These are phyloP conservation scores for Paspalum notatum DNA, from an alignment of 176 grass and related monocot genomes.

Conservation along the genomic window DNA sequence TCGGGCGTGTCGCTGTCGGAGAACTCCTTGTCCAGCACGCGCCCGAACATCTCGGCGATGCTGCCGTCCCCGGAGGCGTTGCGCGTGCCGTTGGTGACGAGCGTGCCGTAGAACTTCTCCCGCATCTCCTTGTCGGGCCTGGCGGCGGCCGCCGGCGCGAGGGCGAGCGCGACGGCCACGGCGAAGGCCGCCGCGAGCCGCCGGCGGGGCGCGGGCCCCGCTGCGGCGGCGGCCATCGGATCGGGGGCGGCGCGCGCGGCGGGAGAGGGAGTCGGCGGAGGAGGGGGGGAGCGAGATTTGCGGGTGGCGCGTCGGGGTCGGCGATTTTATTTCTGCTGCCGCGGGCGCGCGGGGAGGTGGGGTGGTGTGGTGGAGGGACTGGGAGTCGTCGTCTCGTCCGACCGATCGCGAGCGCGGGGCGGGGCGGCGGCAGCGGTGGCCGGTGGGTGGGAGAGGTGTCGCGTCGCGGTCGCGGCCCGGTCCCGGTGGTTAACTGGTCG, in stretches of 20 bases:
- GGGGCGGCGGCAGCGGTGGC: background rate
- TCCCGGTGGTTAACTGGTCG: background rate
- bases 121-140: constrained; percentile 89
- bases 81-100: constrained; percentile 58
- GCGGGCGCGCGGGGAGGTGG: constrained; percentile 35
- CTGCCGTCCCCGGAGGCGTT: constrained; percentile 75
- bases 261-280: background rate
- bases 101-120: constrained; percentile 90
- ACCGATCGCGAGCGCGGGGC: constrained; percentile 13
- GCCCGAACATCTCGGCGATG: constrained; percentile 97
- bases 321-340: constrained; percentile 31
- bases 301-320: constrained; percentile 43
- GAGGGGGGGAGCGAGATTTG: background rate
- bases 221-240: constrained; percentile 50
- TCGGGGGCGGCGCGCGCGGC: background rate
- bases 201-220: constrained; percentile 15
- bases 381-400: constrained; percentile 39
- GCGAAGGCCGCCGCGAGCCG: constrained; percentile 18
- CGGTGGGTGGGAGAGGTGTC: background rate
- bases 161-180: constrained; percentile 10
- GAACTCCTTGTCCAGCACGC: constrained; percentile 99
- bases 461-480: background rate
- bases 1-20: constrained; percentile 80
- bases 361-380: constrained; percentile 49
- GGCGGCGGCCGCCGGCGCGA: constrained; percentile 39